Evolutionary conservation across 768 basidiomycete genomes (phyloP), one percentile per base, ranked within the genome.

Genomic region (Sporobolomyces phaffii): DNA sequence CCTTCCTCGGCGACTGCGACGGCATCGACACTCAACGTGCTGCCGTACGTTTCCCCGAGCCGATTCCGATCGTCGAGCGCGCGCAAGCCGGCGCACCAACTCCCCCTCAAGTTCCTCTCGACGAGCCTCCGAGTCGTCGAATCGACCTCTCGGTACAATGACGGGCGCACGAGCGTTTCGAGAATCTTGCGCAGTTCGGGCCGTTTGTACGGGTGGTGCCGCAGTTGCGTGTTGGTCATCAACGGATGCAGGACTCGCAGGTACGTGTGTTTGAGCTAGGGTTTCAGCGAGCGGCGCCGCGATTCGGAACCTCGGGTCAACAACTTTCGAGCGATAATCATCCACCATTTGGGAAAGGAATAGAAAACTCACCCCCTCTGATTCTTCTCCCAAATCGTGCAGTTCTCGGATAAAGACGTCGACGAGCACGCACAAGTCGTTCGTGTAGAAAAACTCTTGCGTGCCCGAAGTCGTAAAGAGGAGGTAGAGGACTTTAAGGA

Each of bases 361-460:
- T 38, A 45, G 29, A 24, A 40, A 33, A n/a, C 15, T 28, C 15
- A 73, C 68, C 22, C 67, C 73, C 80, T 97, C 92, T 65, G 86
- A 87, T 38, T 96, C 92, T 64, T 97, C 92, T 70, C 91, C 92
- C 24, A 99, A 79, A 76, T 99, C 88, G 18, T 85, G 84, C 53
- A 99, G 79, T 76, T 97, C 94, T 43, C 96, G 85, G n/a, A 99
- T 82, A 74, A 99, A 97, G 1, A 99, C 96, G 73, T 99, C 96
- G 17, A 99, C 91, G 18, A 99, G 81, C 5, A 99, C 96, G 73
- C 90, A 84, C 36, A 99, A 81, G 74, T 99, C 96, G 75, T 99
- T 99, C 20, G 92, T 97, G 78, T 96, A 99, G 75, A 99, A 98
- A 77, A 91, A 98, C 77, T 98, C 92, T 8, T 87, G 86, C 15